Evolutionary conservation across 768 basidiomycete species (phyloP), one percentile per base, ranked within the genome.

Genomic region (Mycena polygramma): DNA sequence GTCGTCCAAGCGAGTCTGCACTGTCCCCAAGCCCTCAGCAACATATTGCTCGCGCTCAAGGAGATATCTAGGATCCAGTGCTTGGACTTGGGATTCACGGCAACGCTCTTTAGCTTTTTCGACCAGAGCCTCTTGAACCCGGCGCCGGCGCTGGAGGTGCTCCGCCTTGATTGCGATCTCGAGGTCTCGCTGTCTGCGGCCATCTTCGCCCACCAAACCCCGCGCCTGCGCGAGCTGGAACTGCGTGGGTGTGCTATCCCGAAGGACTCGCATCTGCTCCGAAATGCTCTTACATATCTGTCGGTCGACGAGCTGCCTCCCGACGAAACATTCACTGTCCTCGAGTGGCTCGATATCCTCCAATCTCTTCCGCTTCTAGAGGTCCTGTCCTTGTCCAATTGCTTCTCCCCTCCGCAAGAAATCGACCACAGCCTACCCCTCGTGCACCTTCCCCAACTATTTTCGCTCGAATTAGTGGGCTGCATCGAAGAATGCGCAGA

Each of bases 211-310:
- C 15, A 37, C 41, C 20, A 55, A 36, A 22, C 43, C 26, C 54
- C 51, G 52, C 15, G 30, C 17, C 67, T 69, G 67, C 59, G 67
- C 15, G 60, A 69, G 52, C 60, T 69, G 13, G 46, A 63, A 22
- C 53, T 69, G 17, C 13, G 30, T 36, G 53, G 61, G 45, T 69
- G 67, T 41, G 20, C 41, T 30, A 54, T 69, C 15, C 4, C 59
- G 14, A 43, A 36, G 10, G 43, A 48, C 52, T 63, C 54, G 6
- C 51, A 54, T 55, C 60, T 69, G 8, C 43, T 69, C 15, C 24
- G 53, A n/a, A 62, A 54, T 30, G 6, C 30, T 49, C 67, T 69
- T 30, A 55, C 59, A 13, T 57, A 57, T 22, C 41, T 68, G 46
- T 62, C 59, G 15, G 24, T 69, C 60, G 60, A 55, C 24, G 41